Conservation (phyloP, 192 early-diverging fungal genomes). For the Lunasporangiospora selenospora region DNA sequence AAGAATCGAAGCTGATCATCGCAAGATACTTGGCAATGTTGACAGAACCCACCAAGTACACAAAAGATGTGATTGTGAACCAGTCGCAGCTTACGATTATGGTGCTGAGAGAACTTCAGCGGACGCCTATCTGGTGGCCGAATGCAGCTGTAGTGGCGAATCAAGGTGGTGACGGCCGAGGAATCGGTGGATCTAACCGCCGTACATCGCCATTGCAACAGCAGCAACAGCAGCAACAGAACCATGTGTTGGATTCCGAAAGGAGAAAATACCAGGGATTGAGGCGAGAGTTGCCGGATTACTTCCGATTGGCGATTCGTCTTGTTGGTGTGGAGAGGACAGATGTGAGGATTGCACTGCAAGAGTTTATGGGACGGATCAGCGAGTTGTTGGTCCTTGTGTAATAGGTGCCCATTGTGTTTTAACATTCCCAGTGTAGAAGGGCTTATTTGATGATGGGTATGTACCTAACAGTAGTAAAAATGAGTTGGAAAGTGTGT, state of each 20-base stretch:
- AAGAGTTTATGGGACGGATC: slow-evolving; percentile 53
- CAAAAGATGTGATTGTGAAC: slow-evolving; percentile 51
- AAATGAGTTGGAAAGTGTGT: too few relatives aligned
- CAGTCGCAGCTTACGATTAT: slow-evolving; percentile 54
- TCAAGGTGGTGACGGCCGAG: background rate
- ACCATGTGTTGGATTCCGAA: slow-evolving; percentile 28
- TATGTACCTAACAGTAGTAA: too few relatives aligned
- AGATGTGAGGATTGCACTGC: slow-evolving; percentile 50
- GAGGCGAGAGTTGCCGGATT: slow-evolving; percentile 50
- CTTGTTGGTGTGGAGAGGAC: slow-evolving; percentile 50
- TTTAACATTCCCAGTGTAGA: too few relatives aligned
- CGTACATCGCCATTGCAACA: slow-evolving; percentile 8
- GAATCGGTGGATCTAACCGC: background rate
- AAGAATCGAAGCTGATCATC: slow-evolving; percentile 52
- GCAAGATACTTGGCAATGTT: slow-evolving; percentile 48
- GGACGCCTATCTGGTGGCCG: slow-evolving; percentile 49
- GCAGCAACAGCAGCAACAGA: background rate
- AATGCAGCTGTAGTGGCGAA: slow-evolving; percentile 24
- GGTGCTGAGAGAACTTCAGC: slow-evolving; percentile 48
- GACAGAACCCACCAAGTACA: slow-evolving; percentile 47
- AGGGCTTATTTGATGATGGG: too few relatives aligned
- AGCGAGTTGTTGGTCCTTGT: slow-evolving; percentile 42
- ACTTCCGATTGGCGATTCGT: slow-evolving; percentile 47
- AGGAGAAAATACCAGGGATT: slow-evolving; percentile 47
- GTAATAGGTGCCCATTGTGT: too few relatives aligned